phyloP scores from a whole-genome alignment of 1,139 yeast species.

The Yamadazyma dendronema region DNA sequence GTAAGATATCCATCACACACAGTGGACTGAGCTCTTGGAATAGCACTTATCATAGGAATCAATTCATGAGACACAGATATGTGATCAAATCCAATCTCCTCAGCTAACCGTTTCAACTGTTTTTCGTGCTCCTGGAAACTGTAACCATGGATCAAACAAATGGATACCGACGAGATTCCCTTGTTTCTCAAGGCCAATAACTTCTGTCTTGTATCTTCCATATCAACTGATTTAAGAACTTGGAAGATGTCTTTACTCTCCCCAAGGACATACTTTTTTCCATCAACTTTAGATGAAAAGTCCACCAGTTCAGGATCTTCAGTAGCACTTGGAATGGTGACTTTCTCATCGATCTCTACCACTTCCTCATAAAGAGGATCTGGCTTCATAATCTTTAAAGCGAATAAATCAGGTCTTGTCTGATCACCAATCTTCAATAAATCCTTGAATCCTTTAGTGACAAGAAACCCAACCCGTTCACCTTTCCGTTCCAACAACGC shows the following conservation, averaged over 20 bases:
- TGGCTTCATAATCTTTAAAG: conserved; percentile 55
- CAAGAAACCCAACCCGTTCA: conserved; percentile 56
- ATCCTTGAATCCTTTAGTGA: conserved; percentile 65
- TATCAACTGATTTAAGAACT: conserved; percentile 48
- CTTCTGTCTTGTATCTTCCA: conserved; percentile 31
- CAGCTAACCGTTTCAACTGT: conserved; percentile 55
- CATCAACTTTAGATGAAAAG: conserved; percentile 11
- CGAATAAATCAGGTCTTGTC: conserved; percentile 68
- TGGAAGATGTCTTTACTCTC: conserved; percentile 62
- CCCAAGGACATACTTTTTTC: conserved; percentile 35
- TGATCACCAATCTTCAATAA: conserved; percentile 67
- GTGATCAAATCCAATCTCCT: conserved; percentile 50
- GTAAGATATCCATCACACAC: conserved; percentile 77
- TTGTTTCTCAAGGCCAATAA: conserved; percentile 43
- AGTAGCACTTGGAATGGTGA: conserved; percentile 63
- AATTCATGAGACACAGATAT: conserved; percentile 63
- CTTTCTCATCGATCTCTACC: conserved; percentile 68
- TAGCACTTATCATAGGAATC: conserved; percentile 72
- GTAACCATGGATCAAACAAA: conserved; percentile 67
- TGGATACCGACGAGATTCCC: conserved; percentile 65
- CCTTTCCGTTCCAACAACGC: conserved; percentile 71
- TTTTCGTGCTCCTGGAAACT: conserved; percentile 69
- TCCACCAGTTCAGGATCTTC: conserved; percentile 50
- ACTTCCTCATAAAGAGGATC: conserved; percentile 60
- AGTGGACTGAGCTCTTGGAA: conserved; percentile 69